Percentiles rank a stretch among this genome's conserved stretches.
These are phyloP conservation scores for Wickerhamomyces mucosus DNA, from an alignment of 805 yeast species.

Conservation along the genomic window DNA sequence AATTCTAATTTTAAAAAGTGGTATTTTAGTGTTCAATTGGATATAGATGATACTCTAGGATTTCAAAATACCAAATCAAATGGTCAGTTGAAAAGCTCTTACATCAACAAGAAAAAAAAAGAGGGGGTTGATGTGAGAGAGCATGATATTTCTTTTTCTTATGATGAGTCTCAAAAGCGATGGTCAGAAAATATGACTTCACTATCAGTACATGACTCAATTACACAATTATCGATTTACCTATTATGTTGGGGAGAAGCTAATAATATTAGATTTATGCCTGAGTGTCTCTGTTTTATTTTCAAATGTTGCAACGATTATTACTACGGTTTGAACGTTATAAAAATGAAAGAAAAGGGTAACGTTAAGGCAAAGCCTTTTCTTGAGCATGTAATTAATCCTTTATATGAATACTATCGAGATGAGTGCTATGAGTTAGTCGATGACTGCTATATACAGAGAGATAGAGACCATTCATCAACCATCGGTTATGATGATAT, in stretches of 20 bases:
- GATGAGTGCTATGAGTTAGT: constrained; percentile 40
- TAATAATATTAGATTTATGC: constrained; percentile 76
- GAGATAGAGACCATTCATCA: constrained; percentile 55
- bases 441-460: constrained; percentile 34
- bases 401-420: constrained; percentile 54
- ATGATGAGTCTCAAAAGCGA: constrained; percentile 35
- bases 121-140: not conserved
- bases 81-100: constrained; percentile 15
- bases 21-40: constrained; percentile 70
- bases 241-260: constrained; percentile 88
- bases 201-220: constrained; percentile 42
- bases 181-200: constrained; percentile 45
- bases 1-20: constrained; percentile 64
- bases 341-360: constrained; percentile 20
- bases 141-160: constrained; percentile 7
- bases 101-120: constrained; percentile 2
- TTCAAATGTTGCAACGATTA: constrained; percentile 73
- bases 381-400: constrained; percentile 64
- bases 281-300: constrained; percentile 80
- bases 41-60: constrained; percentile 42
- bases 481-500: constrained; percentile 85
- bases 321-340: constrained; percentile 37
- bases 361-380: constrained; percentile 29
- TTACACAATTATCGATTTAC: constrained; percentile 58
- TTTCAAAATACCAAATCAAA: constrained; percentile 22